Conservation (phyloP, 208 protist species). For the Trypanosomatidae sp. region DNA sequence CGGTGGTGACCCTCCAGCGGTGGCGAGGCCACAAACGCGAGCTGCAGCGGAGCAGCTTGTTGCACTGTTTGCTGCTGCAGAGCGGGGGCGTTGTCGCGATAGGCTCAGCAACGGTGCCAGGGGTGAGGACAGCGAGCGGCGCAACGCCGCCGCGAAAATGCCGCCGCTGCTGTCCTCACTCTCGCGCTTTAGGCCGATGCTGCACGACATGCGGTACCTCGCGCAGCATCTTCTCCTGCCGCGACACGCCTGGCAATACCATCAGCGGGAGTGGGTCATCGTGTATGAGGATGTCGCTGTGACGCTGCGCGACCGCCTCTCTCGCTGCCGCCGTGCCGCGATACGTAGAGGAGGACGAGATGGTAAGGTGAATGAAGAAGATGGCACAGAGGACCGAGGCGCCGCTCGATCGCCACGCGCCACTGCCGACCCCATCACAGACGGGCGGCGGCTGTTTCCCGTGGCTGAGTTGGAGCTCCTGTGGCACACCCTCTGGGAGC, state of each 20-base stretch:
- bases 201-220: conserved; percentile 53
- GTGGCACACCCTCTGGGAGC: conserved; percentile 58
- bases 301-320: conserved; percentile 49
- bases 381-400: neutral
- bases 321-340: conserved; percentile 43
- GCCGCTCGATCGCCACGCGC: neutral
- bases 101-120: neutral
- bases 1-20: neutral
- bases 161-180: conserved; percentile 41
- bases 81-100: neutral
- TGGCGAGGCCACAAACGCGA: neutral
- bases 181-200: conserved; percentile 40
- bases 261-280: conserved; percentile 62
- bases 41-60: conserved; percentile 39
- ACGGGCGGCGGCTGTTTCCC: conserved; percentile 7
- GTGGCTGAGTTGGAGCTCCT: conserved; percentile 30
- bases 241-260: conserved; percentile 49
- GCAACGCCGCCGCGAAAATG: neutral
- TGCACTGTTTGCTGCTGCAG: conserved; percentile 25
- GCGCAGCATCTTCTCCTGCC: conserved; percentile 49
- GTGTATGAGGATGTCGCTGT: conserved; percentile 63
- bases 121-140: neutral
- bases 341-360: neutral
- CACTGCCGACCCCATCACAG: conserved; percentile 1
- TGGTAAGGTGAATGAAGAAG: neutral